Base-by-base conservation (phyloP, 371 early-diverging fungal species). In the Lichtheimia corymbifera region DNA sequence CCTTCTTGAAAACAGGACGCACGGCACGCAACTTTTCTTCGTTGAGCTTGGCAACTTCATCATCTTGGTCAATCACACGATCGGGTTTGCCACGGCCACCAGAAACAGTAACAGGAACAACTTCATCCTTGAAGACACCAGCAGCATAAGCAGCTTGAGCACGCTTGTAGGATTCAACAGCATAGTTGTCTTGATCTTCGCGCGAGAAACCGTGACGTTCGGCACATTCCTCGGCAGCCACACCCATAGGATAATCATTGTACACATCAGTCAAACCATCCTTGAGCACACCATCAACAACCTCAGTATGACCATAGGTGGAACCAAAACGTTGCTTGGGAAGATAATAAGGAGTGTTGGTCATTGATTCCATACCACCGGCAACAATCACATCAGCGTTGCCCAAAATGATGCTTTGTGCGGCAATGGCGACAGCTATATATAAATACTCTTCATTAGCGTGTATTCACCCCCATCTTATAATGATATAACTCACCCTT, bases 311-410 rank as follows among this genome's bases (percentile, higher is more conserved):
- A 43, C 99, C 99, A 74, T 91, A 98, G 61, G 88, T 88, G 62
- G 88, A 83, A 57, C 90, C 93, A 53, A 85, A 88, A 55, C 90
- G 88, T 66, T 86, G 88, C 71, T 86, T 87, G 67, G 93, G 93
- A 30, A 92, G 72, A 72, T 94, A 96, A 83, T 92, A 96, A 15
- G 98, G 98, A n/a, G 88, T 88, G 74, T 97, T 97, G 75, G 90
- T 87, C 99, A 99, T 99, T 59, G 94, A 93, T 79, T 99, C 99
- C 76, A 91, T 92, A 49, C 99, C 99, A 62, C 93, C 98, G 43
- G 95, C 96, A 64, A 97, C 91, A 18, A 92, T 70, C 27, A 91
- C 81, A 59, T 94, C 91, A 47, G 88, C 91, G 59, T 87, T 84
- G 61, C 94, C 96, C 45, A 88, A 84, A 61, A 86, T 82, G 75